Evolutionary conservation across 2,329 filamentous ascomycete genomes (phyloP).

Genomic region (Emergomyces pasteurianus): DNA sequence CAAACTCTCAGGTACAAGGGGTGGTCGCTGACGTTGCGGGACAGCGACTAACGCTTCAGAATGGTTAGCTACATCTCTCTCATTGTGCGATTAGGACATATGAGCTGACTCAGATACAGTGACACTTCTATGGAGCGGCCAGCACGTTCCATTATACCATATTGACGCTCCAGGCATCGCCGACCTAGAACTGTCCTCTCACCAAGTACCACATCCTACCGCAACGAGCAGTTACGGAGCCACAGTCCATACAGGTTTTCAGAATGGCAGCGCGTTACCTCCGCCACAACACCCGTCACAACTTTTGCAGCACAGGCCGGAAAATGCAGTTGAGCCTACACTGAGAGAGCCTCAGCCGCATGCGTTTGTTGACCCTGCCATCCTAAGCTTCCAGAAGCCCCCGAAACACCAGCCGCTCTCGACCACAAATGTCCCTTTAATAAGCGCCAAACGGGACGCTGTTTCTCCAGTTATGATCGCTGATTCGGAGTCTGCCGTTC

Average conservation of each 20-base stretch:
- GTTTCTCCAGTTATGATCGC: conserved; percentile 21
- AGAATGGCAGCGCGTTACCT: not conserved
- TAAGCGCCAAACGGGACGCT: conserved; percentile 7
- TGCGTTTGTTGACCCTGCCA: conserved; percentile 68
- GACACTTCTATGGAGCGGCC: conserved; percentile 38
- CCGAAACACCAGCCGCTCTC: conserved; percentile 19
- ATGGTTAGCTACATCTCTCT: conserved; percentile 45
- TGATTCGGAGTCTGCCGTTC: conserved; percentile 15
- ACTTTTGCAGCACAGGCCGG: conserved; percentile 4
- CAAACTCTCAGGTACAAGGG: conserved; percentile 54
- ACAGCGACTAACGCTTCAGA: conserved; percentile 55
- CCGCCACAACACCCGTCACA: conserved; percentile 4
- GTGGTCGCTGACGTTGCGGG: conserved; percentile 59
- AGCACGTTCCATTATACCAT: conserved; percentile 41
- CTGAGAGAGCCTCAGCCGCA: conserved; percentile 16
- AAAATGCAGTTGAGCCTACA: conserved; percentile 13
- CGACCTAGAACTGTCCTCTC: conserved; percentile 43
- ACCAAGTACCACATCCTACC: conserved; percentile 9
- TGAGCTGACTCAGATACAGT: conserved; percentile 32
- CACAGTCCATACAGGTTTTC: not conserved
- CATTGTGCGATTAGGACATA: not conserved
- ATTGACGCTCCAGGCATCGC: conserved; percentile 47
- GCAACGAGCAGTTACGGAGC: not conserved
- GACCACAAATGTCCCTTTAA: not conserved
- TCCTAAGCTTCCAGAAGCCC: conserved; percentile 51